Evolutionary conservation across 305 asterid genomes (phyloP), one percentile per base, ranked within the genome.

Genomic region (Fraxinus latifolia): DNA sequence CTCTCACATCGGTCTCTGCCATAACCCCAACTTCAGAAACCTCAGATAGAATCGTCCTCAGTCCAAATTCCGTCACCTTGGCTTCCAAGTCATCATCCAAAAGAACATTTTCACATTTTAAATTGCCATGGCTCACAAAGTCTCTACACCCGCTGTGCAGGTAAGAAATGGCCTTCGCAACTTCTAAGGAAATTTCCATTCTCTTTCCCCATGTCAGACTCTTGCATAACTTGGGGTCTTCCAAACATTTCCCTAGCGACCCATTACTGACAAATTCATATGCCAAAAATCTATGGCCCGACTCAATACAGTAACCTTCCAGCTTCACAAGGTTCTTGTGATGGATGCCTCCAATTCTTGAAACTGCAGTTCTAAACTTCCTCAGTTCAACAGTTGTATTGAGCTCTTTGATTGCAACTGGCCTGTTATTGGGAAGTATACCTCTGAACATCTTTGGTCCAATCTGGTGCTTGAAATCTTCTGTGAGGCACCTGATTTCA

Each of bases 81-180:
- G 86, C 88, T 53, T 86, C 90, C 3, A 88, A 79, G 67, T 86
- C 79, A 32, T 88, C 90, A 19, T 86, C 90, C 81, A 88, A 83
- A 39, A 88, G 62, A 36, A 88, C 91, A 55, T 88, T 88, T 81
- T 88, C 87, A 74, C 90, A 86, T 82, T 83, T 86, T 65, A 88
- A 27, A 83, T 85, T 88, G 68, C 91, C 91, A 77, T 88, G 91
- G 47, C 83, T 79, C 5, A 88, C 80, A 74, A 84, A 88, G 55
- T 83, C 91, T 82, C 91, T 81, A 42, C 91, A 88, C 33, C 79
- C 91, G 2, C 86, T 81, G 76, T 88, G 91, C 88, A 88, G 81
- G 87, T 88, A 88, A 50, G 73, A 81, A 21, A 86, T 32, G 53
- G 88, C 88, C 86, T 79, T 81, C 17, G 90, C 91, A 53, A 83